Evolutionary conservation across 495 filamentous ascomycete genomes (phyloP).

Genomic region (Stereocaulon alpinum): DNA sequence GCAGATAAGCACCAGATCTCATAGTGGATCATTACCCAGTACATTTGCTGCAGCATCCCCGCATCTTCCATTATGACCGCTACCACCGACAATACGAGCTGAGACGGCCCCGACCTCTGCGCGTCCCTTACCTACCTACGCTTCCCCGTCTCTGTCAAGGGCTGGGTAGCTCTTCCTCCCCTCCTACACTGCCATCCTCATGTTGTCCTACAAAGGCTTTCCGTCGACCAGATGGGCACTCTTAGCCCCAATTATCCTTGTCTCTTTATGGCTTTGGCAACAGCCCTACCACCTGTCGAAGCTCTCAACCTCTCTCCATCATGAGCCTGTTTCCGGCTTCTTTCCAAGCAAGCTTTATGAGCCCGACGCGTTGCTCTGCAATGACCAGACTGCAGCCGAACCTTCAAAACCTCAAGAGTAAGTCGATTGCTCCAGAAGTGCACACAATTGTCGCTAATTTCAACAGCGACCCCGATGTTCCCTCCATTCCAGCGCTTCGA

Average conservation of each 20-base stretch:
- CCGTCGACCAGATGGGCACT: background rate
- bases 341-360: conserved; percentile 13
- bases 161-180: background rate
- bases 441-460: background rate
- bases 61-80: background rate
- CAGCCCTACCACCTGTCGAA: conserved; percentile 1
- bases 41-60: no score
- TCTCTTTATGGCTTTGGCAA: conserved; percentile 9
- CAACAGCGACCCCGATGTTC: conserved; percentile 6
- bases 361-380: conserved; percentile 8
- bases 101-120: background rate
- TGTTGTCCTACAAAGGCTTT: background rate
- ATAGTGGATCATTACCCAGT: no score
- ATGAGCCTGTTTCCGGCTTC: background rate
- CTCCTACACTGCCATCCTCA: background rate
- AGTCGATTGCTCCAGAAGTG: background rate
- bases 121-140: background rate
- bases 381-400: background rate
- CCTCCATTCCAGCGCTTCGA: conserved; percentile 14
- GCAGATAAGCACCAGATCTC: no score
- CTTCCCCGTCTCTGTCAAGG: background rate
- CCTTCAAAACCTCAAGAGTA: background rate
- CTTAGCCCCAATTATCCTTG: background rate
- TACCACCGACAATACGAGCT: background rate
- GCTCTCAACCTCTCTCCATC: background rate